These are phyloP conservation scores for Saksenaea vasiformis DNA, from an alignment of 371 early-diverging fungal species.

Conservation along the genomic window DNA sequence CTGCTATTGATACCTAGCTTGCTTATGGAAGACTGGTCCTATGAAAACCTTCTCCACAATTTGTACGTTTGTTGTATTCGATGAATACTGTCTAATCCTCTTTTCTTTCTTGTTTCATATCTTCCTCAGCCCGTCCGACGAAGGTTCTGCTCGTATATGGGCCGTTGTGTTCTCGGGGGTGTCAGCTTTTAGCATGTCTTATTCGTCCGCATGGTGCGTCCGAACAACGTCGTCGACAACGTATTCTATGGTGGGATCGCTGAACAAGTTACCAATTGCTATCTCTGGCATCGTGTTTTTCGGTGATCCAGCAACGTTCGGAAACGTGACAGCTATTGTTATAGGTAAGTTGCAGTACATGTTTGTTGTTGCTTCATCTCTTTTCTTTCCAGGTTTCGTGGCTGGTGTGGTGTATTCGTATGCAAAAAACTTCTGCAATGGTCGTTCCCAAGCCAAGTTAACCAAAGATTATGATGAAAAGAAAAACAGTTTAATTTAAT, in stretches of 20 bases:
- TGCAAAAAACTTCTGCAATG: slow-evolving; percentile 52
- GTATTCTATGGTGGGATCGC: slow-evolving; percentile 97
- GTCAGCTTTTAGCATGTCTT: slow-evolving; percentile 91
- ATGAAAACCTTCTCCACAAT: slow-evolving; percentile 50
- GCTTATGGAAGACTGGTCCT: slow-evolving; percentile 77
- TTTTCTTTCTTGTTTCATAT: too few relatives aligned
- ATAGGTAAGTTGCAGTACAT: slow-evolving; percentile 48
- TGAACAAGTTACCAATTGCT: slow-evolving; percentile 98
- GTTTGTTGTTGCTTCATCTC: background rate
- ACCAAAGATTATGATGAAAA: background rate
- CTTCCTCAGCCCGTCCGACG: slow-evolving; percentile 43
- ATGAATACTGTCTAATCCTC: background rate
- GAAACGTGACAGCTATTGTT: slow-evolving; percentile 78
- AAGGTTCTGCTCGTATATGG: slow-evolving; percentile 52
- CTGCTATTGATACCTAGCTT: slow-evolving; percentile 80
- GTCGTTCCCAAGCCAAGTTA: background rate
- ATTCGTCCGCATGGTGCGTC: slow-evolving; percentile 94
- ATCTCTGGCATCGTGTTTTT: slow-evolving; percentile 96
- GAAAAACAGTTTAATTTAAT: background rate
- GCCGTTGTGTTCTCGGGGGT: slow-evolving; percentile 85
- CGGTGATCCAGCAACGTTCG: slow-evolving; percentile 82
- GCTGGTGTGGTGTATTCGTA: slow-evolving; percentile 88
- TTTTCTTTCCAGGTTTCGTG: slow-evolving; percentile 54
- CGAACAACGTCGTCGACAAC: slow-evolving; percentile 96
- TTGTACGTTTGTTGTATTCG: slow-evolving; percentile 51